phyloP scores from a whole-genome alignment of 1,139 yeast genomes.

The Casaregolazyma suthepensis region DNA sequence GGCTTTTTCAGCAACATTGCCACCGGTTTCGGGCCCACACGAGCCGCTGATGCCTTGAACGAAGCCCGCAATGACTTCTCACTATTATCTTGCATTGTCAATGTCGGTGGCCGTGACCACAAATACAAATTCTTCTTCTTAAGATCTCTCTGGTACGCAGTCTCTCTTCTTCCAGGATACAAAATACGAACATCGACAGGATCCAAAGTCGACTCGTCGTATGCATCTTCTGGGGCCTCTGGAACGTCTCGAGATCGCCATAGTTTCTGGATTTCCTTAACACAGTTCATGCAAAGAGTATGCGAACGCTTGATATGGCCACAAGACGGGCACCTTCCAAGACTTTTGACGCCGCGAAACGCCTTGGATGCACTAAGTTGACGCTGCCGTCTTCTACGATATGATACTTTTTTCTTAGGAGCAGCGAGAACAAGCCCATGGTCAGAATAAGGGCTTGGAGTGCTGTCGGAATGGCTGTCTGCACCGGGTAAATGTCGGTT shows the following conservation, averaged over 20 bases:
- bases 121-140: conserved; percentile 60
- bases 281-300: conserved; percentile 89
- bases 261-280: conserved; percentile 65
- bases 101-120: conserved; percentile 8
- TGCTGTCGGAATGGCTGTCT: not conserved
- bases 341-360: conserved; percentile 62
- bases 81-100: not conserved
- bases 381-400: conserved; percentile 74
- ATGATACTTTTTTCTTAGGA: conserved; percentile 89
- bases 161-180: conserved; percentile 69
- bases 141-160: conserved; percentile 43
- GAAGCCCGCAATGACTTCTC: conserved; percentile 1
- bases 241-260: conserved; percentile 44
- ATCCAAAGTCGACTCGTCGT: conserved; percentile 48
- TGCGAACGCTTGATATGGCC: conserved; percentile 89
- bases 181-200: conserved; percentile 46
- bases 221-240: conserved; percentile 16
- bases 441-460: conserved; percentile 13
- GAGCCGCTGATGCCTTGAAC: conserved; percentile 7
- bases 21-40: conserved; percentile 9
- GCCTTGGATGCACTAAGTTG: conserved; percentile 82
- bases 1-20: conserved; percentile 10
- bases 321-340: conserved; percentile 92
- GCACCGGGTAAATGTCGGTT: not conserved
- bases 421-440: conserved; percentile 77